phyloP scores from a whole-genome alignment of 2,329 filamentous ascomycete genomes.

The Karstenula rhodostoma region DNA sequence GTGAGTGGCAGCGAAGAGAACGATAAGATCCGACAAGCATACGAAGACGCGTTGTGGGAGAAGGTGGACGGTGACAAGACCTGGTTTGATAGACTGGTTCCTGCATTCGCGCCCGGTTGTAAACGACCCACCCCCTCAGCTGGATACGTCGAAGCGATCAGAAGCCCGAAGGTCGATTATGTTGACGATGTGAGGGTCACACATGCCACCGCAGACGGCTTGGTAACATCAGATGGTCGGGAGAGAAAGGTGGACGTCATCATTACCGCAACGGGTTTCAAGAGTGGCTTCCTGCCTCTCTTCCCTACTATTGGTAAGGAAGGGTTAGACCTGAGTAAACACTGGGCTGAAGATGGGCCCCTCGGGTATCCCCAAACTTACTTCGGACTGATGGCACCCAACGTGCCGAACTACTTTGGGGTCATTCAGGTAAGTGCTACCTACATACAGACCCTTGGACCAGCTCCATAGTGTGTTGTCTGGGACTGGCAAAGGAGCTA shows the following conservation, averaged over 20 bases:
- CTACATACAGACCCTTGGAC: background rate
- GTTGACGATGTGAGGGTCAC: background rate
- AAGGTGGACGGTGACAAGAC: background rate
- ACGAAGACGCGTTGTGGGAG: background rate
- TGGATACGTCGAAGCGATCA: background rate
- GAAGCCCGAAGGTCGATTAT: background rate
- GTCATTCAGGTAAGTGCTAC: background rate
- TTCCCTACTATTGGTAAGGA: constrained; percentile 8
- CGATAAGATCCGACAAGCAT: background rate
- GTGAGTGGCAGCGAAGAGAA: background rate
- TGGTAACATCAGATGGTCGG: background rate
- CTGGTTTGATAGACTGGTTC: background rate
- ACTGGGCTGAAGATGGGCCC: constrained; percentile 8
- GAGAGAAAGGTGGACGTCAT: constrained; percentile 4
- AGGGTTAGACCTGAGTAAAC: constrained; percentile 10
- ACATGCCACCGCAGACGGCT: background rate
- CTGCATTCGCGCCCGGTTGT: background rate
- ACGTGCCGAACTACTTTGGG: constrained; percentile 14
- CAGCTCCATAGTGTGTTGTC: too few relatives aligned
- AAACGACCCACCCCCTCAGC: background rate
- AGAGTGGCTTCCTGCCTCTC: constrained; percentile 6
- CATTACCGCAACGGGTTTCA: constrained; percentile 13
- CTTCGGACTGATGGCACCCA: constrained; percentile 15
- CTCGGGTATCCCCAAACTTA: constrained; percentile 15
- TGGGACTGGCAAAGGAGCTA: background rate